A percentile compares a stretch with the other conserved stretches of the same genome.
Evolutionary conservation across 345 rosid species (phyloP).

Genomic region (Hypericum androsaemum): DNA sequence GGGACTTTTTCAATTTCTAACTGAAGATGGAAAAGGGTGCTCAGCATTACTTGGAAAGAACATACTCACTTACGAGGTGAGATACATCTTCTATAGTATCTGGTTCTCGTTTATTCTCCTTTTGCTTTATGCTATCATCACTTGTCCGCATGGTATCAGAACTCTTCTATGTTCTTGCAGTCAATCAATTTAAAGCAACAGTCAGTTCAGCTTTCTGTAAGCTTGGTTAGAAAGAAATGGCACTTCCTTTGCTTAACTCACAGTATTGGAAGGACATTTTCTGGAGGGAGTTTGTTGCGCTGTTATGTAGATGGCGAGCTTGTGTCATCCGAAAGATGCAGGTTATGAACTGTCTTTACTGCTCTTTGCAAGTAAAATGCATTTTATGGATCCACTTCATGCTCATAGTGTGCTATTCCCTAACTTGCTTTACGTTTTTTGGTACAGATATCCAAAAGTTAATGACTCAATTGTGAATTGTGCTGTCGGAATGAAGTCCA

Average conservation of each 20-base stretch:
- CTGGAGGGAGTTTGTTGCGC: slow-evolving; percentile 84
- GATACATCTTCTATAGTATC: neutral
- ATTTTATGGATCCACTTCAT: slow-evolving; percentile 3
- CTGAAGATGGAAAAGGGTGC: slow-evolving; percentile 87
- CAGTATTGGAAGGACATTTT: slow-evolving; percentile 86
- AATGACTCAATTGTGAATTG: slow-evolving; percentile 66
- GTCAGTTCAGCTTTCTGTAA: slow-evolving; percentile 44
- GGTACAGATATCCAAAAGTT: slow-evolving; percentile 77
- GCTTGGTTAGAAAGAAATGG: slow-evolving; percentile 66
- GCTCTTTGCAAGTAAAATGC: slow-evolving; percentile 1
- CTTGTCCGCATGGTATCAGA: slow-evolving; percentile 7
- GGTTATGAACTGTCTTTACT: slow-evolving; percentile 28
- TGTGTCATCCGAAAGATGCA: slow-evolving; percentile 95
- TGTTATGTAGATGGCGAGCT: slow-evolving; percentile 80
- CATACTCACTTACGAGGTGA: slow-evolving; percentile 66
- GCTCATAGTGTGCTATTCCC: slow-evolving; percentile 1
- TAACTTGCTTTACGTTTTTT: slow-evolving; percentile 18
- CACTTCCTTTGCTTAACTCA: slow-evolving; percentile 86
- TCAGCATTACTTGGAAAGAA: slow-evolving; percentile 60
- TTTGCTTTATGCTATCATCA: slow-evolving; percentile 1
- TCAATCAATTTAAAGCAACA: slow-evolving; percentile 69
- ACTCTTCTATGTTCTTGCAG: slow-evolving; percentile 35
- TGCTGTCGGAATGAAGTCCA: slow-evolving; percentile 58
- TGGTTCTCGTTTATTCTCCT: neutral
- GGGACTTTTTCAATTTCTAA: slow-evolving; percentile 83